phyloP scores from a whole-genome alignment of 2,329 filamentous ascomycete genomes.

The Penicillium sp. region DNA sequence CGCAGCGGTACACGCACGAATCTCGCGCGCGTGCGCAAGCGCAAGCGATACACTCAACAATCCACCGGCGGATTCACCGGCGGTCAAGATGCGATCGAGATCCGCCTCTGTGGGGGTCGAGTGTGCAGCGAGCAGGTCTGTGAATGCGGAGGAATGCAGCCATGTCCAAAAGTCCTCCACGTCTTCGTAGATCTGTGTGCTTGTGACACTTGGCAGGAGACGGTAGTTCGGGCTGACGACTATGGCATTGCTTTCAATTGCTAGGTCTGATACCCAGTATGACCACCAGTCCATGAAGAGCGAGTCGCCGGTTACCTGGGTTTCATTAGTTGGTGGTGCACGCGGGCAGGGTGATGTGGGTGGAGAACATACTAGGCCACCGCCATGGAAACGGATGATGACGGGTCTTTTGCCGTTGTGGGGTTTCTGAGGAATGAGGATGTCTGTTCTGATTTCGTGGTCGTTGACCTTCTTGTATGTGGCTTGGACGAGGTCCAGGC shows the following conservation, averaged over 20 bases:
- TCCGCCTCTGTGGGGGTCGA: conserved; percentile 22
- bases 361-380: conserved; percentile 40
- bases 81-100: conserved; percentile 26
- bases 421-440: conserved; percentile 44
- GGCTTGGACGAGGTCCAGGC: conserved; percentile 43
- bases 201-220: conserved; percentile 52
- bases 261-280: conserved; percentile 43
- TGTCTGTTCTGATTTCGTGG: conserved; percentile 36
- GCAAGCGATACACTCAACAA: conserved; percentile 30
- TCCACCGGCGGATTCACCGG: conserved; percentile 37
- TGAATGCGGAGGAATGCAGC: conserved; percentile 31
- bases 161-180: conserved; percentile 53
- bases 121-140: conserved; percentile 13
- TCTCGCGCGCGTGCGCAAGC: conserved; percentile 29
- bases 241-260: conserved; percentile 45
- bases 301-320: conserved; percentile 32
- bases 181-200: conserved; percentile 51
- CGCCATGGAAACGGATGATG: conserved; percentile 49
- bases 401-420: conserved; percentile 40
- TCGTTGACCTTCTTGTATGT: conserved; percentile 45
- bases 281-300: conserved; percentile 31
- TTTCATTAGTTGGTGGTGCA: conserved; percentile 4
- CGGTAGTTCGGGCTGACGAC: conserved; percentile 54
- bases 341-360: background rate
- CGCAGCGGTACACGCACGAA: conserved; percentile 31